Evolutionary conservation across 2,329 filamentous ascomycete species (phyloP).

Genomic region (Hymenoscyphus fraxineus): DNA sequence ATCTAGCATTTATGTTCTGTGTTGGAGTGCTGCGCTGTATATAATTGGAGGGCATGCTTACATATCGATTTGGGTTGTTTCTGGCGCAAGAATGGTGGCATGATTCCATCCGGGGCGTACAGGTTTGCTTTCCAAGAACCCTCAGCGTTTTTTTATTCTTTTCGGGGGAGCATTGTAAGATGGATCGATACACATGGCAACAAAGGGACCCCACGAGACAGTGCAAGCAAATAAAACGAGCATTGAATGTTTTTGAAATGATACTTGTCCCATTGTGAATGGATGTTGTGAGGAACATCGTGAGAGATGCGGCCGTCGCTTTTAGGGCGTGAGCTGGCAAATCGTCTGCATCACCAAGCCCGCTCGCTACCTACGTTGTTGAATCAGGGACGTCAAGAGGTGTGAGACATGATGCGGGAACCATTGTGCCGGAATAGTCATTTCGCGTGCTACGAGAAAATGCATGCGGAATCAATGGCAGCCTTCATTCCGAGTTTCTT

Average conservation of each 20-base stretch:
- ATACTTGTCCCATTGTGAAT: background rate
- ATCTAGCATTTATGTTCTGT: background rate
- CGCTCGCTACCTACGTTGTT: no score
- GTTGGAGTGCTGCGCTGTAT: constrained; percentile 8
- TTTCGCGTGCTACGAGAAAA: background rate
- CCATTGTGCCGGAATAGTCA: background rate
- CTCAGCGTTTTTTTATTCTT: background rate
- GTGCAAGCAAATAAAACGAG: constrained; percentile 4
- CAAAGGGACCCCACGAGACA: constrained; percentile 1
- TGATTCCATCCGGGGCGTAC: constrained; percentile 6
- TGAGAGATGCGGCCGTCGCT: background rate
- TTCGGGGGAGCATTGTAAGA: constrained; percentile 11
- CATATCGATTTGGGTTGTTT: constrained; percentile 2
- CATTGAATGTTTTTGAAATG: background rate
- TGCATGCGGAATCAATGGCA: background rate
- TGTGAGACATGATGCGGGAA: background rate
- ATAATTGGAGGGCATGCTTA: constrained; percentile 7
- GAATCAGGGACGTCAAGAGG: no score
- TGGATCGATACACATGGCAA: constrained; percentile 9
- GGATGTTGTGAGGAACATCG: background rate
- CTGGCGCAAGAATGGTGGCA: constrained; percentile 1
- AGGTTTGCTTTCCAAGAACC: background rate
- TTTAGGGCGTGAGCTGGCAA: background rate
- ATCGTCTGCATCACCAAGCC: background rate
- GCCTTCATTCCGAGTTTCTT: background rate